Conservation (phyloP, 2,329 filamentous ascomycete species). For the Leptographium lundbergii region DNA sequence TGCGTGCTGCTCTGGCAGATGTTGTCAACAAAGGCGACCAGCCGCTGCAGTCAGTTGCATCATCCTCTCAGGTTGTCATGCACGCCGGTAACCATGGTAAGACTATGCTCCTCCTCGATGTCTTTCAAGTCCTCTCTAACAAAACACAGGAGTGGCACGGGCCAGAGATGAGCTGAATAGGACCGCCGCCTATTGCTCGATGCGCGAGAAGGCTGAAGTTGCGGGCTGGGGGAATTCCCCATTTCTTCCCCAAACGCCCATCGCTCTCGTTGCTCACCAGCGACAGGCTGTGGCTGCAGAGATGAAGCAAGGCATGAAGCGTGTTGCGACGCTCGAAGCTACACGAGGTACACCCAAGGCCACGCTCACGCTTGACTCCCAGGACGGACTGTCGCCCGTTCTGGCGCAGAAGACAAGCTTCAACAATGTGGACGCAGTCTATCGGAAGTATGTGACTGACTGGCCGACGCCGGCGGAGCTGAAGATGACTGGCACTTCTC, state of each 20-base stretch:
- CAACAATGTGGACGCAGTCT: not conserved
- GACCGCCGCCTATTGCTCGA: not conserved
- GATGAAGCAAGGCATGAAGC: not conserved
- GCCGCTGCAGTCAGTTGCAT: not conserved
- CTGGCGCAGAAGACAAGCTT: not conserved
- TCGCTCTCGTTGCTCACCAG: not conserved
- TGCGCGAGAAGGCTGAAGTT: not conserved
- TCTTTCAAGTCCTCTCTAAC: not conserved
- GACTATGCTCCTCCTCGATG: no score
- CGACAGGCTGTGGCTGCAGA: not conserved
- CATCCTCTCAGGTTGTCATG: not conserved
- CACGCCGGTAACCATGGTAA: not conserved
- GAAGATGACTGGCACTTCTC: no score
- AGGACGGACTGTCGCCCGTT: not conserved
- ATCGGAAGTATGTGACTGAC: not conserved
- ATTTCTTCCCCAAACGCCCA: conserved; percentile 1
- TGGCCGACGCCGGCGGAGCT: not conserved
- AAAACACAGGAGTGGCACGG: not conserved
- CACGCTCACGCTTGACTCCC: not conserved
- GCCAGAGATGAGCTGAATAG: not conserved
- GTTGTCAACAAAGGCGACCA: not conserved
- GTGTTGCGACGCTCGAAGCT: not conserved
- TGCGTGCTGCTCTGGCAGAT: not conserved
- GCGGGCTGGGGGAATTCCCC: not conserved
- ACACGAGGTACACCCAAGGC: not conserved